Conservation (phyloP, 129 eudicot species). For the Solidago caesia region DNA sequence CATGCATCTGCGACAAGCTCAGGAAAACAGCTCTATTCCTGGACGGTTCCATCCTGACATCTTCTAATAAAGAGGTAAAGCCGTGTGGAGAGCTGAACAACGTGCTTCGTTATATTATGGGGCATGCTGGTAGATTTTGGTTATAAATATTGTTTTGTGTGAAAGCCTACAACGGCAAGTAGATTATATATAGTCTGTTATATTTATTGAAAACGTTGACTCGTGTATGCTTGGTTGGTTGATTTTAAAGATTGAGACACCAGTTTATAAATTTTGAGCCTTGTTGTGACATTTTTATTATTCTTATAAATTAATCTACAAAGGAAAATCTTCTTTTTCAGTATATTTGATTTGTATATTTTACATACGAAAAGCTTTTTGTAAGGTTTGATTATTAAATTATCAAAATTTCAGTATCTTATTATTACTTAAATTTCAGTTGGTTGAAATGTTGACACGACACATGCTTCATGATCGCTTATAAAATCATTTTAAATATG, state of each 20-base stretch:
- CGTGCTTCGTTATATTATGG: not conserved
- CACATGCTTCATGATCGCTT: conserved; percentile 3
- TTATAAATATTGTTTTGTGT: conserved; percentile 29
- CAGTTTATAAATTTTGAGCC: not conserved
- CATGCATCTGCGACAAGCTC: conserved; percentile 73
- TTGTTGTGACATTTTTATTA: not conserved
- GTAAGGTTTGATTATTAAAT: no score
- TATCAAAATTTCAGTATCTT: no score
- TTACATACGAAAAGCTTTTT: no score
- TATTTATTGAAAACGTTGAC: not conserved
- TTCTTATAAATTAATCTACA: not conserved
- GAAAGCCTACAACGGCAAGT: conserved; percentile 12
- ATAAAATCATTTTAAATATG: not conserved
- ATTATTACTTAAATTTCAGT: no score
- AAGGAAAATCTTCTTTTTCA: no score
- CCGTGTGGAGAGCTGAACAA: conserved; percentile 3
- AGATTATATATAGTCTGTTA: conserved; percentile 4
- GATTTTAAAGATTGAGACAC: no score
- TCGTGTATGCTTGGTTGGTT: conserved; percentile 1
- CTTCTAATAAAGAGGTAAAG: conserved; percentile 38
- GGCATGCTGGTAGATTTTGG: conserved; percentile 24
- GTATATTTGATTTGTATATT: no score
- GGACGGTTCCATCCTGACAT: conserved; percentile 77
- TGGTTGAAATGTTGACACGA: conserved; percentile 1
- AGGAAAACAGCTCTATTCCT: conserved; percentile 56